A percentile compares a stretch with the other conserved stretches of the same genome.
Evolutionary conservation across 495 filamentous ascomycete species (phyloP).

Genomic region (Aspergillus ellipticus): DNA sequence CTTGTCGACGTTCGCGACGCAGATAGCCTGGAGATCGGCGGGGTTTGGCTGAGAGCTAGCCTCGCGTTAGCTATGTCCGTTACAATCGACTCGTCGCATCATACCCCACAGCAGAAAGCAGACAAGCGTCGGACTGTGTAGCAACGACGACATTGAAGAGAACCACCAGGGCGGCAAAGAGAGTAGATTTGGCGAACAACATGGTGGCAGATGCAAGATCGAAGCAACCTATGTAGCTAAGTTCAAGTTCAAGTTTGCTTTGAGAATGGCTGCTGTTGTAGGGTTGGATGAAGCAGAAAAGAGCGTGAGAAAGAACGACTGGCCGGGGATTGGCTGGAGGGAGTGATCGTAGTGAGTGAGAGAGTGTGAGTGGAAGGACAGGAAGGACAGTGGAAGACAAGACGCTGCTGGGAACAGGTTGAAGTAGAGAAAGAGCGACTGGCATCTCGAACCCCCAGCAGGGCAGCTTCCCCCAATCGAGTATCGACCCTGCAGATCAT

Average conservation of each 20-base stretch:
- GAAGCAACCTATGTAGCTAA: neutral
- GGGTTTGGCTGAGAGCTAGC: slow-evolving; percentile 24
- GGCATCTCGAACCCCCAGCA: neutral
- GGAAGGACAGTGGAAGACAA: neutral
- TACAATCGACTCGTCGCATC: slow-evolving; percentile 1
- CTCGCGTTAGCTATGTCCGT: slow-evolving; percentile 17
- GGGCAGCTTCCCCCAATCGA: slow-evolving; percentile 16
- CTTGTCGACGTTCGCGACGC: slow-evolving; percentile 26
- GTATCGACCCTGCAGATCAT: slow-evolving; percentile 18
- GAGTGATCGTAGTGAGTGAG: neutral
- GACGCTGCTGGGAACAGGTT: neutral
- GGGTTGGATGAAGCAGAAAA: neutral
- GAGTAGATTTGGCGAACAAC: slow-evolving; percentile 35
- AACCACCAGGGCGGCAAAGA: slow-evolving; percentile 32
- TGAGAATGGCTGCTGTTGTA: neutral
- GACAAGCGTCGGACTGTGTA: slow-evolving; percentile 29
- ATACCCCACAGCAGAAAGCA: slow-evolving; percentile 37
- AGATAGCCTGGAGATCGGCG: slow-evolving; percentile 28
- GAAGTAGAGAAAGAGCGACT: neutral
- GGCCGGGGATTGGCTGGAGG: slow-evolving; percentile 2
- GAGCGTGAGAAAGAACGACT: slow-evolving; percentile 9
- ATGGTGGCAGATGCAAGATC: slow-evolving; percentile 22
- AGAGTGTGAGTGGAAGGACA: too few species aligned
- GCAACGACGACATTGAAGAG: slow-evolving; percentile 33
- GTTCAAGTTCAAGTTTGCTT: neutral